Conservation (phyloP, 2,329 filamentous ascomycete genomes). For the Neopestalotiopsis rosae region DNA sequence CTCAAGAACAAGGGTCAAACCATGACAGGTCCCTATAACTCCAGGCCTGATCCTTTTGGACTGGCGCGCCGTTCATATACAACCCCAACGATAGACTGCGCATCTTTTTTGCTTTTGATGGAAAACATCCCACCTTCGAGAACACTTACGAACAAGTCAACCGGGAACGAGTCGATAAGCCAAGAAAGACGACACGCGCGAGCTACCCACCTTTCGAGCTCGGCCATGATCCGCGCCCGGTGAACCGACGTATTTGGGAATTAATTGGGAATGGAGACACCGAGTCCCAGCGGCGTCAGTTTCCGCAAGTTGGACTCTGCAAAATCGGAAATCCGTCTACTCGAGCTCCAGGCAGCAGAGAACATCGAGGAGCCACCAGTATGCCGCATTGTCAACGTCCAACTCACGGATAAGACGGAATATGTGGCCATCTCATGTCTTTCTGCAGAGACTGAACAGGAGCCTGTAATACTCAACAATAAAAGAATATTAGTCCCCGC, state of each 20-base stretch:
- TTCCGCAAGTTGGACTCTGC: conserved; percentile 11
- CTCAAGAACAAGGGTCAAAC: conserved; percentile 1
- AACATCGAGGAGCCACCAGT: conserved; percentile 9
- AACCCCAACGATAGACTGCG: neutral
- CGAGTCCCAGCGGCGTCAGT: neutral
- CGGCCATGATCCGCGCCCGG: neutral
- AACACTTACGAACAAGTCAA: neutral
- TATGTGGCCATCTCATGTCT: conserved; percentile 14
- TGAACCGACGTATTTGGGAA: neutral
- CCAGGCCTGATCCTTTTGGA: neutral
- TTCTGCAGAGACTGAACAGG: neutral
- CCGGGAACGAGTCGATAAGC: too few species aligned
- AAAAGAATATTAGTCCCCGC: conserved; percentile 9
- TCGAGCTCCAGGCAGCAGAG: conserved; percentile 14
- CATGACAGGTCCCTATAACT: neutral
- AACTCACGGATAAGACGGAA: conserved; percentile 15
- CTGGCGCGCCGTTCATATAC: neutral
- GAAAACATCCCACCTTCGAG: neutral
- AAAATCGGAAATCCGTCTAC: conserved; percentile 13
- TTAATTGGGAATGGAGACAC: conserved; percentile 7
- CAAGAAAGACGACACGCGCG: neutral
- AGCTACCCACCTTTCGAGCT: neutral
- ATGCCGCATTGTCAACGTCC: conserved; percentile 12
- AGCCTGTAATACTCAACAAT: conserved; percentile 3
- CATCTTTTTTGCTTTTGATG: neutral